A percentile compares a stretch with the other conserved stretches of the same genome.
Evolutionary conservation across 805 yeast species (phyloP).

Genomic region (Spathaspora gorwiae): DNA sequence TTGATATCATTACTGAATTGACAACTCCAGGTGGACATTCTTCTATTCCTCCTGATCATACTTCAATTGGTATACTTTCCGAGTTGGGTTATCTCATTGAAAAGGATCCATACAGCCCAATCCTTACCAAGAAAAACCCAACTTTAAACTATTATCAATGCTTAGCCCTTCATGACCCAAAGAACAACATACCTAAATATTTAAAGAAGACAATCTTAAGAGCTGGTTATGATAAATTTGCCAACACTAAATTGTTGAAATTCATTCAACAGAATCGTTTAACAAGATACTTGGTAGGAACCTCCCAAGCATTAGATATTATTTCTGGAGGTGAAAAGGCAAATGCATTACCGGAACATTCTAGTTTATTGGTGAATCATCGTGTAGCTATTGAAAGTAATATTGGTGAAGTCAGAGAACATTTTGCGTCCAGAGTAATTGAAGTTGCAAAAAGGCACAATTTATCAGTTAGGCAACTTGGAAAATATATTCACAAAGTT

Average conservation of each 20-base stretch:
- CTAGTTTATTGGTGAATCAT: slow-evolving; percentile 30
- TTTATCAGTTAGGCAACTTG: slow-evolving; percentile 33
- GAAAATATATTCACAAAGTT: slow-evolving; percentile 16
- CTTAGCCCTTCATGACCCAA: slow-evolving; percentile 47
- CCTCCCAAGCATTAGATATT: slow-evolving; percentile 37
- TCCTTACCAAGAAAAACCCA: slow-evolving; percentile 54
- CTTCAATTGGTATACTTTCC: slow-evolving; percentile 69
- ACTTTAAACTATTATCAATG: slow-evolving; percentile 56
- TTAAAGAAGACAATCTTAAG: slow-evolving; percentile 29
- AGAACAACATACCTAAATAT: slow-evolving; percentile 16
- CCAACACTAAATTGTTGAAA: slow-evolving; percentile 26
- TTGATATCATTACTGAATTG: slow-evolving; percentile 43
- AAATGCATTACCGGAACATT: slow-evolving; percentile 37
- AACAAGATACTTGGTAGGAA: slow-evolving; percentile 26
- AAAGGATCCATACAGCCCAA: slow-evolving; percentile 45
- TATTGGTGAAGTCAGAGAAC: slow-evolving; percentile 17
- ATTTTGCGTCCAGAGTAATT: slow-evolving; percentile 20
- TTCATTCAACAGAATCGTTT: slow-evolving; percentile 15
- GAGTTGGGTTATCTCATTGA: slow-evolving; percentile 58
- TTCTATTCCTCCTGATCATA: slow-evolving; percentile 73
- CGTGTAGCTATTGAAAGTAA: slow-evolving; percentile 30
- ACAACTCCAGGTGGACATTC: slow-evolving; percentile 75
- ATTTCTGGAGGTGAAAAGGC: slow-evolving; percentile 37
- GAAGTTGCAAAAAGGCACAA: slow-evolving; percentile 23
- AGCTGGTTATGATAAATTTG: slow-evolving; percentile 30